Evolutionary conservation across 306 rosid genomes (phyloP), one percentile per base, ranked within the genome.

Genomic region (Adenanthera pavonina): DNA sequence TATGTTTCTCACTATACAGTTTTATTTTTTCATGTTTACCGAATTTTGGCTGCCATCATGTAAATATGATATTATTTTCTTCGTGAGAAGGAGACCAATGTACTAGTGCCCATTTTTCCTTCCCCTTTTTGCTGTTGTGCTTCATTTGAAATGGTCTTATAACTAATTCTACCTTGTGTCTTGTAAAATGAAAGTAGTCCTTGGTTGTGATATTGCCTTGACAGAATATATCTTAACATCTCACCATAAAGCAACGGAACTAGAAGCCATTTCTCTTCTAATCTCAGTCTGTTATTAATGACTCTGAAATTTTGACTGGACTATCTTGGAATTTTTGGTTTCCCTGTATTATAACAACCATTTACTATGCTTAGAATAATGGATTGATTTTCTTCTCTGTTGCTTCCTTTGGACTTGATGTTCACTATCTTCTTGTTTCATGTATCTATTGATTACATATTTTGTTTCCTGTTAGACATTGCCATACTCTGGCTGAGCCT

Each of bases 161-260:
- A 43, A 16, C 48, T 49, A 33, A 44, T 47, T 77, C 46, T 34
- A 20, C 69, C 41, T 43, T 46, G 25, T n/a, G 3, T 56, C 67
- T 38, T 6, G 11, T 49, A 38, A 44, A 47, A 74, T 68, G 51
- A 56, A 57, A 66, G 60, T 68, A 51, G 5, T 4, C 60, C 12
- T 61, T 70, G 77, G 71, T 54, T 84, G 20, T 84, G 38, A 60
- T 54, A 60, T 47, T 62, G 20, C 83, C 20, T 41, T 62, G 41
- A 34, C 6, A 62, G 53, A 36, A 53, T 71, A 38, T 53, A 25
- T 38, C 62, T 48, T 14, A 20, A 16, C 3, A 3, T 68, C 25
- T 68, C 52, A 41, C 71, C 49, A 40, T 33, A 62, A 44, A 41
- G n/a, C 51, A 46, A 34, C 56, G 16, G 7, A 52, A 35, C 16